Conservation (phyloP, 208 protist genomes). For the Angomonas ambiguus region DNA sequence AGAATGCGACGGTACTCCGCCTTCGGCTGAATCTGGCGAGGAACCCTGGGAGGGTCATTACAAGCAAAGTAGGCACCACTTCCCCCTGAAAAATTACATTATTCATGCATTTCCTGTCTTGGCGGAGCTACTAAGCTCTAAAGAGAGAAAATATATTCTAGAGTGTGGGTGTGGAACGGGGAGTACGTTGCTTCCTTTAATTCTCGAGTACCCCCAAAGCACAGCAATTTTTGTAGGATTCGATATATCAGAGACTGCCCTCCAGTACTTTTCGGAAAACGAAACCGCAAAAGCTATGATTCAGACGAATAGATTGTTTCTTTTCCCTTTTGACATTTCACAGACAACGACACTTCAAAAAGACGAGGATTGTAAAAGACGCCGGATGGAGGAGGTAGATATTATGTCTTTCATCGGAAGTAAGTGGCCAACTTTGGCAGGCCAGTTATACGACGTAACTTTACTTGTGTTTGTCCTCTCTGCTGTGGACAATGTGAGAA, state of each 20-base stretch:
- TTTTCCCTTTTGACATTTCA: slow-evolving; percentile 23
- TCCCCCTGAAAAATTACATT: slow-evolving; percentile 82
- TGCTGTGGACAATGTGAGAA: slow-evolving; percentile 44
- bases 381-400: slow-evolving; percentile 13
- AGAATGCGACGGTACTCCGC: background rate
- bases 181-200: slow-evolving; percentile 65
- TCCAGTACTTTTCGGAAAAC: slow-evolving; percentile 39
- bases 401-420: slow-evolving; percentile 22
- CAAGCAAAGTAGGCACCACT: slow-evolving; percentile 46
- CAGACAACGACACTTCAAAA: background rate
- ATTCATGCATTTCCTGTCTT: slow-evolving; percentile 64
- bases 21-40: background rate
- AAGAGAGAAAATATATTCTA: slow-evolving; percentile 22
- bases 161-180: slow-evolving; percentile 76
- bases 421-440: slow-evolving; percentile 9
- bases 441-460: slow-evolving; percentile 36
- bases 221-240: slow-evolving; percentile 55
- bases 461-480: slow-evolving; percentile 84
- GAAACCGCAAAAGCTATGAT: slow-evolving; percentile 30
- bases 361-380: slow-evolving; percentile 5
- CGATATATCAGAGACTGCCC: slow-evolving; percentile 48
- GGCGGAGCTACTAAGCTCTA: slow-evolving; percentile 22
- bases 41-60: slow-evolving; percentile 59
- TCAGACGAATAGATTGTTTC: slow-evolving; percentile 13
- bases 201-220: slow-evolving; percentile 37